Evolutionary conservation across 129 eudicot species (phyloP).

Genomic region (Flaveria robusta): DNA sequence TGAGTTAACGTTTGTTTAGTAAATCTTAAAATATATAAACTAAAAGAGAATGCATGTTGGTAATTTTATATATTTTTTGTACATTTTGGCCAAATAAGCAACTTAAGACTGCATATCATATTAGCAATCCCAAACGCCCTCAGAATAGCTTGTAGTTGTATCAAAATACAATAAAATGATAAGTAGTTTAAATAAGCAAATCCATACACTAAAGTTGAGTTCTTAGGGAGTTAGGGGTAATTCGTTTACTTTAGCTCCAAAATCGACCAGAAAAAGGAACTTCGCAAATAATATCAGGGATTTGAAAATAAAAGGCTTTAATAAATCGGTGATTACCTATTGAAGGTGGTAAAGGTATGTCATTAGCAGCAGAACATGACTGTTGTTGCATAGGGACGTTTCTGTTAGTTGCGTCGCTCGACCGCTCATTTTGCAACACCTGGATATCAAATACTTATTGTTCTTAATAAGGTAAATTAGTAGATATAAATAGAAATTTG

Average conservation of each 20-base stretch:
- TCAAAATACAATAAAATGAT: no score
- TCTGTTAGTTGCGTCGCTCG: conserved; percentile 13
- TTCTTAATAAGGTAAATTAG: not conserved
- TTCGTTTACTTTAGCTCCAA: not conserved
- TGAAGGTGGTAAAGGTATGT: conserved; percentile 53
- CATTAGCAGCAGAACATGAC: conserved; percentile 20
- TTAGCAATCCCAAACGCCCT: not conserved
- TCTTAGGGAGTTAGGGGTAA: not conserved
- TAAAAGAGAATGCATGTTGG: not conserved
- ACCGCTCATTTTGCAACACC: conserved; percentile 35
- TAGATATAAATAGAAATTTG: not conserved
- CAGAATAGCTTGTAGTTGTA: no score
- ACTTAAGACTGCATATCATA: not conserved
- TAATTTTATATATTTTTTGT: no score
- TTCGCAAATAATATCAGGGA: not conserved
- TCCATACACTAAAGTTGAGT: not conserved
- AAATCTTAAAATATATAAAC: no score
- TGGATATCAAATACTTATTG: conserved; percentile 15
- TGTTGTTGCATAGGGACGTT: conserved; percentile 14
- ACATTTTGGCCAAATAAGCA: not conserved
- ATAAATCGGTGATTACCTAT: conserved; percentile 40
- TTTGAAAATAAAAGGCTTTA: not conserved
- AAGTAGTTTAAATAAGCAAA: not conserved
- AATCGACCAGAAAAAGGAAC: not conserved
- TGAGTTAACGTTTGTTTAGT: no score